Base-by-base conservation (phyloP, 73 alveolate genomes). In the Tetrahymena thermophila region DNA sequence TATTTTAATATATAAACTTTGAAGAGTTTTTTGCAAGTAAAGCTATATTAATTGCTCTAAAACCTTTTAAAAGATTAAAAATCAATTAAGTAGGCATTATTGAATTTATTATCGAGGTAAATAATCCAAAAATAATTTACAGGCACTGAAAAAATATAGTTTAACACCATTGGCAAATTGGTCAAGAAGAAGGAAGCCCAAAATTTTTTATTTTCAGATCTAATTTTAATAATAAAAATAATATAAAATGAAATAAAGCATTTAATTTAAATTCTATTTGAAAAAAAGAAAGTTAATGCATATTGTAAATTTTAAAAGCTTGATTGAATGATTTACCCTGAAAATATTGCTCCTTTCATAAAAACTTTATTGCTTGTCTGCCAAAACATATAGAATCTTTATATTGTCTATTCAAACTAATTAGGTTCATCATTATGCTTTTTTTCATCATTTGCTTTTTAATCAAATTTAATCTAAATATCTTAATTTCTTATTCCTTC, bases 181-280 rank as follows among this genome's bases (percentile, higher is more conserved):
- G 94, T 95, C 11, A 95, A 43, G 38, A 95, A 43, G 35, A 95
- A 35, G 25, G 97, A 43, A n/a, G 97, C 97, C 40, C 93, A 55
- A 15, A 95, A 95, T 42, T 95, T 95, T 84, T 95, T 93, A 55
- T 95, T 95, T 95, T 95, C 97, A 43, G 97, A 95, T 28, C 97
- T 95, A 34, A 34, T 19, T 94, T 13, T 25, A 85, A n/a, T 40
- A 35, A 94, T 40, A 50, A 50, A 50, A 50, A 21, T 7, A 15
- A 14, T 50, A 11, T 50, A 19, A 50, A 50, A 19, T 50, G 10
- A 50, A 50, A 21, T 19, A 14, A 50, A 5, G 4, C 31, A 2
- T 19, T 50, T 5, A 2, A 11, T 2, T 5, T 50, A 14, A 50
- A 19, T 50, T 19, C 23, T 50, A 50, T 19, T 15, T 50, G 7